Base-by-base conservation (phyloP, 139 green algal species). In the Deuterostichococcus epilithicus region DNA sequence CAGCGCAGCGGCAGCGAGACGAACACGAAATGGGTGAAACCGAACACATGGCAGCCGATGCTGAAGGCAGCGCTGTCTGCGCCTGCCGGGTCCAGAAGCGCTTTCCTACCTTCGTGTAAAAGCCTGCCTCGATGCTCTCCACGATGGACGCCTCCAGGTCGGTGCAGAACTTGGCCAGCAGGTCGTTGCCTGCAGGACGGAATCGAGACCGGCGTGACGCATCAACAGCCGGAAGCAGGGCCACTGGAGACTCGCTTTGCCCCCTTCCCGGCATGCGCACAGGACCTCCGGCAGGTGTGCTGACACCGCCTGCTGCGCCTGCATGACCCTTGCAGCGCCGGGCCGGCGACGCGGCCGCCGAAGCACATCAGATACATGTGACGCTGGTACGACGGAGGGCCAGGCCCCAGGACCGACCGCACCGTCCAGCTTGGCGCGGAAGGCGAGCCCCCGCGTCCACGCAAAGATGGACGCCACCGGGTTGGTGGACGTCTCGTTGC, bases 401-500 rank as follows among this genome's bases (percentile, higher is more conserved):
- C 18, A 63, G 18, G 47, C 47, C 47, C 47, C 47, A 63, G 47
- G 22, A 63, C 28, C 8, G n/a, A 15, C 10, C 60, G 42, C 60
- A 68, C 60, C 30, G 81, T 98, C 94, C 25, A 98, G 93, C 89
- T 97, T 97, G 69, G 84, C 94, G 44, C 93, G 90, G 86, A 97
- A 91, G 45, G 83, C 85, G 60, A 98, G 90, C 65, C 95, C 95
- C 32, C 95, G 88, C 1, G 93, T 98, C 95, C 95, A 98, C 0
- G 95, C 95, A 78, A 97, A 98, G 82, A 98, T 98, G 81, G 88
- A 95, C 28, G 94, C 94, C 2, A 98, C 90, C 28, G 94, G 94
- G 85, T 98, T 98, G 80, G 94, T 98, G 74, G 84, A 94, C 39
- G 95, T 98, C 73, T 92, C 74, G 30, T 92, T 90, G 76, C 95